Conservation (phyloP, 164 flowering plant genomes). For the Nymphaea thermarum region DNA sequence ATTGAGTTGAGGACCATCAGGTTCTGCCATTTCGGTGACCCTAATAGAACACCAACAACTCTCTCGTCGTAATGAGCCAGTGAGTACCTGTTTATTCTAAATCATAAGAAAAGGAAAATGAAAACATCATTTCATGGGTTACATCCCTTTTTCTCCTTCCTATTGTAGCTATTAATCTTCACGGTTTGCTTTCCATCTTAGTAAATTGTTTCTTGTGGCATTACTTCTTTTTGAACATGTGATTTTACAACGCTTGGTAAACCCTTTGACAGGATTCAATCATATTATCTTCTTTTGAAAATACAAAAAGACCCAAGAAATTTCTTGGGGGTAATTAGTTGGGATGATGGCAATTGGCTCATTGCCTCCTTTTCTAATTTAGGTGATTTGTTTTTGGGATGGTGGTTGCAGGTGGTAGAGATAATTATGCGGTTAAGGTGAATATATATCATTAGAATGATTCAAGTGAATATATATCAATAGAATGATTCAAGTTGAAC, state of each 20-base stretch:
- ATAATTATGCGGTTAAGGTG: constrained; percentile 47
- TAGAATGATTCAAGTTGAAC: no score
- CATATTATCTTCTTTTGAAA: no score
- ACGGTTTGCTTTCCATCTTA: not conserved
- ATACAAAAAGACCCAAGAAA: no score
- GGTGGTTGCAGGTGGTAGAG: constrained; percentile 25
- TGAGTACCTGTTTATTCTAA: no score
- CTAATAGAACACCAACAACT: no score
- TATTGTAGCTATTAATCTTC: not conserved
- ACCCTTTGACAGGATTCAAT: not conserved
- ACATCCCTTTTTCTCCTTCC: no score
- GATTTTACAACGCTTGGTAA: not conserved
- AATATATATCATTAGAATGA: not conserved
- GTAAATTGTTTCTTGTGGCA: not conserved
- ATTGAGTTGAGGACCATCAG: no score
- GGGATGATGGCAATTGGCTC: not conserved
- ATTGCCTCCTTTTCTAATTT: constrained; percentile 6
- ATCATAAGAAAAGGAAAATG: no score
- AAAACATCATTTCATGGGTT: not conserved
- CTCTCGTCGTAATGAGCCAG: not conserved
- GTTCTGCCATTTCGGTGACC: no score
- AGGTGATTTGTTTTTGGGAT: not conserved
- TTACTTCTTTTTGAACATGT: not conserved
- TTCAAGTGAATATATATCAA: no score
- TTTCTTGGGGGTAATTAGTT: not conserved